Base-by-base conservation (phyloP, 2,329 filamentous ascomycete genomes). In the Raffaelea deltoideospora region DNA sequence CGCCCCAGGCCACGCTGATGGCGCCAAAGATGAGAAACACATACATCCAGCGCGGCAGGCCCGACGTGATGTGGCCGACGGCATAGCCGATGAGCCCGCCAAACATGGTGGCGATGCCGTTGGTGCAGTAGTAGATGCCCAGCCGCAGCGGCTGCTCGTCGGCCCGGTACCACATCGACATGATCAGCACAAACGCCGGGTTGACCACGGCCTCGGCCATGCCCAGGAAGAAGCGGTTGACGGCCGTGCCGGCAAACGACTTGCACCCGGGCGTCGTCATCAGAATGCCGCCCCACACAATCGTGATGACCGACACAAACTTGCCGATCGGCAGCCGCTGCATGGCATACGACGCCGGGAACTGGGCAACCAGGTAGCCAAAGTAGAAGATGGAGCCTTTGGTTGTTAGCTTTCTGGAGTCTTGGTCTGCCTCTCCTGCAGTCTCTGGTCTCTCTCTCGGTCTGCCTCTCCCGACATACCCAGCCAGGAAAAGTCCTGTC, bases 281-380 rank as follows among this genome's bases (percentile, higher is more conserved):
- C 33, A 39, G 39, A 23, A 45, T 28, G 13, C 42, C 37, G 22
- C 52, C 51, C 48, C 56, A 59, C 24, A 66, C 55, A 33, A 67
- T 58, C 35, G 66, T 69, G 52, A 62, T 60, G 3, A 45, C 38
- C 4, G 57, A 58, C 37, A 63, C 55, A 18, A 61, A 49, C 30
- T 57, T 58, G 18, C 54, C 60, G 10, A 64, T 53, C 7, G 61
- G 58, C 23, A 58, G 48, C 11, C 57, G 54, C 41, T 63, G 60
- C 18, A 64, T 49, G 10, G 57, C 39, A 11, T 63, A 36, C 37
- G 60, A 59, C 42, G 55, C 55, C 1, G 59, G 60, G 29, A 55
- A 57, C 3, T 55, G 53, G 34, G 55, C 57, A 29, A 52, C 45
- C 40, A 63, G 51, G 47, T 57, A 64, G 20, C 60, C 60, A 36